Base-by-base conservation (phyloP, 371 early-diverging fungal species). In the Rhizomucor miehei region DNA sequence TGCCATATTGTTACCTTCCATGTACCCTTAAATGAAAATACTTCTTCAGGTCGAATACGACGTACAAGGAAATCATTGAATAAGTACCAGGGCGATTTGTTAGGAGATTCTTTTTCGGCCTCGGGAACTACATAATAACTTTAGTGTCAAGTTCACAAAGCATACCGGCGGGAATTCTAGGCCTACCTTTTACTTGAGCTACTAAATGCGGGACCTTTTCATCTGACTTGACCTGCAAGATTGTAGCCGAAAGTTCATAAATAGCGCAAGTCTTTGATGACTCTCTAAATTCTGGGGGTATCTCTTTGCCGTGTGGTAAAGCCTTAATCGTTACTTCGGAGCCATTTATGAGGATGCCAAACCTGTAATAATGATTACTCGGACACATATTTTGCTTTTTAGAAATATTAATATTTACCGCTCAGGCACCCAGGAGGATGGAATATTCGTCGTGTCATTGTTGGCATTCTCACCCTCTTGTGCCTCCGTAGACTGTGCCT, bases 21-120 rank as follows among this genome's bases (percentile, higher is more conserved):
- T 41, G 65, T 66, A 23, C 82, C 79, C 54, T 82, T 75, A 63
- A 89, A 85, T 12, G 80, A 78, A 3, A 80, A 62, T 0, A 87
- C 91, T 56, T 93, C 90, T 19, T 77, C 75, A 34, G 77, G 82
- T 0, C 84, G 66, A 6, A 92, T 82, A 9, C 80, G 77, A 48
- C 89, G 86, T 0, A 95, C 97, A 51, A 90, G 73, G 62, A 97
- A 97, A 73, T 96, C 97, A 65, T 97, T 97, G 65, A 97, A 94
- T 4, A 93, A 62, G 58, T 88, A 83, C 98, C 98, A 97, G 6
- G 75, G 69, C 16, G 78, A 63, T 49, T 71, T 73, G 17, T 71
- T 63, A 3, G 57, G 45, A 5, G 44, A 37, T 39, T 69, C 69
- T 11, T 68, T 36, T 44, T 76, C 79, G 12, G 56, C 56, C 12